A percentile compares a stretch with the other conserved stretches of the same genome.
phyloP scores from a whole-genome alignment of 2,329 filamentous ascomycete genomes.

The Sphaerulina populicola region DNA sequence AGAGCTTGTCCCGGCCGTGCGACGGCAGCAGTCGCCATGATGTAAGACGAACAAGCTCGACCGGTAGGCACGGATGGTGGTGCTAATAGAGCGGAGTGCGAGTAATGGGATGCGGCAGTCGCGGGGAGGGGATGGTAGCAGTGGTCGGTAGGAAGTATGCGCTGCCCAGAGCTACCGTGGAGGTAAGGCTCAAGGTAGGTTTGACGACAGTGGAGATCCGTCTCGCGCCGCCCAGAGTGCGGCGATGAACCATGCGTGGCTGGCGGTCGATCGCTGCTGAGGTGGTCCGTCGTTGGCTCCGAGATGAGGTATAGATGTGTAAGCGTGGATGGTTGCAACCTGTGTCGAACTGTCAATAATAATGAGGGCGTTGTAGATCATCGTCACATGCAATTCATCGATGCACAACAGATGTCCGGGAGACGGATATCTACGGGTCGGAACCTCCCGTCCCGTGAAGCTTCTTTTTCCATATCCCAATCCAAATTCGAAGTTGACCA shows the following conservation, averaged over 20 bases:
- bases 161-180: neutral
- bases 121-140: no score
- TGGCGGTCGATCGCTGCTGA: neutral
- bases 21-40: conserved; percentile 31
- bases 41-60: neutral
- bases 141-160: neutral
- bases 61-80: neutral
- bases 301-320: neutral
- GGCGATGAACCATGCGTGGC: neutral
- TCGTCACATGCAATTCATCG: neutral
- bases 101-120: neutral
- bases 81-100: neutral
- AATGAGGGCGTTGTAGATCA: neutral
- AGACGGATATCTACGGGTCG: no score
- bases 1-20: conserved; percentile 36
- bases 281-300: neutral
- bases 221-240: neutral
- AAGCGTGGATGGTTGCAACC: no score
- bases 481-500: no score
- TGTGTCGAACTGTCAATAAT: neutral
- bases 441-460: no score
- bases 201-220: no score
- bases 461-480: no score
- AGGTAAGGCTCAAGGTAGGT: no score
- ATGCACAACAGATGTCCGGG: neutral